Base-by-base conservation (phyloP, 257 asterid genomes). In the Gynochthodes officinalis region DNA sequence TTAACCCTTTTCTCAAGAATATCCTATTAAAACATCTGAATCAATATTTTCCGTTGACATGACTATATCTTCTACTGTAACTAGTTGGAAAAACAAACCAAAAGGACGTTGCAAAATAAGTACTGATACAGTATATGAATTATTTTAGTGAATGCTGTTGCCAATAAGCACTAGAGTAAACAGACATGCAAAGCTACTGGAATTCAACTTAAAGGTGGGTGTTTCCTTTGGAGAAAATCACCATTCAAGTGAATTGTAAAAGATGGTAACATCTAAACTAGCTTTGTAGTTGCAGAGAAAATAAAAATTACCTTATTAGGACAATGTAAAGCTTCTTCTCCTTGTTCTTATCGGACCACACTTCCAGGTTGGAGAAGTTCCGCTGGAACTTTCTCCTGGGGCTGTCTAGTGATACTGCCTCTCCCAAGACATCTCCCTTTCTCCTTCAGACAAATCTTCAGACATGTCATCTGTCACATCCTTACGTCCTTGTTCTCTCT, bases 381-480 rank as follows among this genome's bases (percentile, higher is more conserved):
- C 86, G 76, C 43, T 83, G 87, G 58, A 77, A 77, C 76, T 78
- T 83, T 57, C 70, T 83, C 76, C 79, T 76, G 1, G 93, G 90
- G 79, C 89, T 88, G 78, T 83, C 96, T 13, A 82, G 65, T 2
- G 88, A 7, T 64, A 77, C 25, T 64, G 82, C 55, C 78, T 88
- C 96, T 70, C 88, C 95, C 75, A 65, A 23, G 19, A 67, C 84
- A 58, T 89, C 96, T 52, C 85, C 91, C 42, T 81, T 71, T 90
- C 96, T 58, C 97, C 97, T 82, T 90, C 97, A 1, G 96, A 90
- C 74, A 90, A 72, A 78, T 90, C 95, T 75, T 90, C 97, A 0
- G 96, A 87, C 90, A 90, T 81, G 55, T 90, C 97, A 48, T 89
- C 97, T 5, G 89, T 87, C 5, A 81, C 91, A 82, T 90, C 97